Evolutionary conservation across 2,329 filamentous ascomycete genomes (phyloP).

Genomic region (Trichothecium sympodiale): DNA sequence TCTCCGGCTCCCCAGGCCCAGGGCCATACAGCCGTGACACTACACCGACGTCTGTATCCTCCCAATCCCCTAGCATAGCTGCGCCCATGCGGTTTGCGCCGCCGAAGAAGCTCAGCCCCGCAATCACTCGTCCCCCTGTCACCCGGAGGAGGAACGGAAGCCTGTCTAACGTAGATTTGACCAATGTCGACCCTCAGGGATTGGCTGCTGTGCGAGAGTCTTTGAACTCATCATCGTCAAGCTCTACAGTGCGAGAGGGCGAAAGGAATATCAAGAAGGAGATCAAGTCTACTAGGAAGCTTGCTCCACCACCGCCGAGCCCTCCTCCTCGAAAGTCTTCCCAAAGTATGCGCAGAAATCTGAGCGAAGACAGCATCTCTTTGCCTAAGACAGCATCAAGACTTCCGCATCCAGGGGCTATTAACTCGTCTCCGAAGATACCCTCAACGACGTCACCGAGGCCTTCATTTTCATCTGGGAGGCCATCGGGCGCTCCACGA

Average conservation of each 20-base stretch:
- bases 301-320: constrained; percentile 42
- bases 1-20: constrained; percentile 60
- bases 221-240: constrained; percentile 60
- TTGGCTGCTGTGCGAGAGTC: constrained; percentile 59
- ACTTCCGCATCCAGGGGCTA: no score
- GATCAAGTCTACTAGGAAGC: constrained; percentile 27
- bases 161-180: constrained; percentile 36
- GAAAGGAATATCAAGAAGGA: constrained; percentile 29
- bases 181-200: constrained; percentile 39
- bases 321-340: constrained; percentile 53
- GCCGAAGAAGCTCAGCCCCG: constrained; percentile 44
- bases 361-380: constrained; percentile 12
- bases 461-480: background rate
- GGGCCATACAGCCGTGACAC: constrained; percentile 66
- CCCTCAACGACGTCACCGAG: constrained; percentile 1
- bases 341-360: constrained; percentile 34
- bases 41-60: constrained; percentile 68
- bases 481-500: constrained; percentile 9
- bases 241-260: constrained; percentile 51
- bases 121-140: constrained; percentile 47
- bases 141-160: constrained; percentile 46
- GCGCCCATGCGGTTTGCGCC: constrained; percentile 33
- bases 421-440: constrained; percentile 11
- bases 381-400: no score
- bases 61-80: constrained; percentile 56